These are phyloP conservation scores for Tripidium arundinaceum DNA, from an alignment of 202 grass and related monocot species.

Conservation along the genomic window DNA sequence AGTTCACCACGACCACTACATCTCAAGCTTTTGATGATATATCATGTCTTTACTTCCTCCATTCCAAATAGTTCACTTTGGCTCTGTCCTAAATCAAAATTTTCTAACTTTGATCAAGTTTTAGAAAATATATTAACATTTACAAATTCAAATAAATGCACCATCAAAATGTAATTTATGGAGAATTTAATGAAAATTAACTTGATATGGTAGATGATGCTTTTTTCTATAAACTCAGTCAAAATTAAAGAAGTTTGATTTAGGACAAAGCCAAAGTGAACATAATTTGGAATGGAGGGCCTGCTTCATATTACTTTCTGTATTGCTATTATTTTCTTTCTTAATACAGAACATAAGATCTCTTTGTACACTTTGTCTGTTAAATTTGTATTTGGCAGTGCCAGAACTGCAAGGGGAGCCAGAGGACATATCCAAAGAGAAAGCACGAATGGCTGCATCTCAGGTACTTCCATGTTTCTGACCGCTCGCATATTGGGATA, in stretches of 20 bases:
- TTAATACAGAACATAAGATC: not conserved
- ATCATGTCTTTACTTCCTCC: too few species aligned
- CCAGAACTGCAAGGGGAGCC: slow-evolving; percentile 96
- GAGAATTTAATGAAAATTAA: not conserved
- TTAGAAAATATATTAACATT: too few species aligned
- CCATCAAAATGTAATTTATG: not conserved
- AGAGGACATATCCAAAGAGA: slow-evolving; percentile 97
- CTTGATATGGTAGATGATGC: not conserved
- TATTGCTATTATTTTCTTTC: not conserved
- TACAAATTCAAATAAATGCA: not conserved
- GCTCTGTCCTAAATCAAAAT: not conserved
- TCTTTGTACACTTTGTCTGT: not conserved
- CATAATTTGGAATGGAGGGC: not conserved
- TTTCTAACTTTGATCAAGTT: not conserved
- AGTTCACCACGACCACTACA: too few species aligned
- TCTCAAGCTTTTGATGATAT: too few species aligned
- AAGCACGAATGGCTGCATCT: slow-evolving; percentile 72
- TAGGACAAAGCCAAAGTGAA: not conserved
- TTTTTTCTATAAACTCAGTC: not conserved
- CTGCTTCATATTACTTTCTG: not conserved
- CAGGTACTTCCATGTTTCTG: slow-evolving; percentile 51
- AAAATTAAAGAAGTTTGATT: not conserved
- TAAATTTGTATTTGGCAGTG: slow-evolving; percentile 48
- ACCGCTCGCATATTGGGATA: not conserved
- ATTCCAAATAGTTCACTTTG: too few species aligned